Evolutionary conservation across 164 flowering plant species (phyloP).

Genomic region (Piper longum): DNA sequence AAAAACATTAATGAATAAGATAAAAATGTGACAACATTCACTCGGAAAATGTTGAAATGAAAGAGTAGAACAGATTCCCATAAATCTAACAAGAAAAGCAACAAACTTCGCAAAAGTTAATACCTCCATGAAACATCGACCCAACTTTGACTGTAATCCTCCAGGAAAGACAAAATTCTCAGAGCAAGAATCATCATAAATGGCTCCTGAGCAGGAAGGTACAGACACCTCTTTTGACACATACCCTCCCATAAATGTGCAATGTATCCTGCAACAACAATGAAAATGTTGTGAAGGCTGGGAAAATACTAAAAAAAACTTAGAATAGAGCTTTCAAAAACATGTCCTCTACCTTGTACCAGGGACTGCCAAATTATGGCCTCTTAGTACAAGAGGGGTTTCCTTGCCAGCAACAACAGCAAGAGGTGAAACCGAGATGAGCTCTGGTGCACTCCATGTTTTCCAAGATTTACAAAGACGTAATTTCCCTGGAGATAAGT

Average conservation of each 20-base stretch:
- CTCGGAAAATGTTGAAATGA: too few relatives aligned
- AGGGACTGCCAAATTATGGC: slow-evolving; percentile 43
- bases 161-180: slow-evolving; percentile 32
- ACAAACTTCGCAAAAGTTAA: neutral
- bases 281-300: neutral
- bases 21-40: too few relatives aligned
- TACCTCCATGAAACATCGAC: slow-evolving; percentile 94
- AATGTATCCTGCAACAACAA: slow-evolving; percentile 46
- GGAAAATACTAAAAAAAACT: neutral
- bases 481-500: slow-evolving; percentile 41
- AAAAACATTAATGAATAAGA: too few relatives aligned
- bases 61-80: too few relatives aligned
- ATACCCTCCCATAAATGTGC: slow-evolving; percentile 59
- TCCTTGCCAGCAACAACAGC: slow-evolving; percentile 70
- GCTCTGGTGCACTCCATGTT: slow-evolving; percentile 57
- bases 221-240: slow-evolving; percentile 31
- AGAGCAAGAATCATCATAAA: slow-evolving; percentile 36
- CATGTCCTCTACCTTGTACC: slow-evolving; percentile 53
- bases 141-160: slow-evolving; percentile 26
- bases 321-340: slow-evolving; percentile 22
- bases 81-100: neutral
- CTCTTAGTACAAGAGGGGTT: slow-evolving; percentile 50
- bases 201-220: slow-evolving; percentile 17
- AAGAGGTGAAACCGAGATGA: slow-evolving; percentile 61
- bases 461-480: slow-evolving; percentile 62